Conservation (phyloP, 495 filamentous ascomycete species). For the Penicillium nucicola region DNA sequence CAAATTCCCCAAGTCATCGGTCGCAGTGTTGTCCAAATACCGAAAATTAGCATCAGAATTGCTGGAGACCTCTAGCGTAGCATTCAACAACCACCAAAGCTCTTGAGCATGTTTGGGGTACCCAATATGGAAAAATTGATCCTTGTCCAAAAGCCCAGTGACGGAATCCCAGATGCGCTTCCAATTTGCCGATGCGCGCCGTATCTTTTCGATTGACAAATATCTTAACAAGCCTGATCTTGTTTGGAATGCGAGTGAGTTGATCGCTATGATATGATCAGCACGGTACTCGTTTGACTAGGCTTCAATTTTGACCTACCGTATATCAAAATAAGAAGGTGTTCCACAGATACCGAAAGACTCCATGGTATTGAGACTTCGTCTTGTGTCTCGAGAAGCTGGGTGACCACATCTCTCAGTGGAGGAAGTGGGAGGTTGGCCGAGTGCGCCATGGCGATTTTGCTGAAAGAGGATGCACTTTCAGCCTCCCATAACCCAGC, state of each 20-base stretch:
- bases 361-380: slow-evolving; percentile 19
- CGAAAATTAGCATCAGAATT: slow-evolving; percentile 13
- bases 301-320: slow-evolving; percentile 17
- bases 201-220: slow-evolving; percentile 26
- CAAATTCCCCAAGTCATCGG: slow-evolving; percentile 35
- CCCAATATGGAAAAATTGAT: slow-evolving; percentile 26
- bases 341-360: slow-evolving; percentile 28
- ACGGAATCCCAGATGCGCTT: slow-evolving; percentile 32
- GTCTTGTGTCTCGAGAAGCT: slow-evolving; percentile 21
- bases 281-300: neutral
- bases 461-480: slow-evolving; percentile 24
- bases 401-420: slow-evolving; percentile 22
- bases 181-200: slow-evolving; percentile 33
- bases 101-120: slow-evolving; percentile 42
- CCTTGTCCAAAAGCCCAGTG: slow-evolving; percentile 12
- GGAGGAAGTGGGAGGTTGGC: slow-evolving; percentile 18
- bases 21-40: slow-evolving; percentile 33
- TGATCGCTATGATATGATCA: slow-evolving; percentile 23
- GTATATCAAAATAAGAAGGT: slow-evolving; percentile 37
- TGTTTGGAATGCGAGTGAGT: slow-evolving; percentile 30
- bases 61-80: slow-evolving; percentile 22
- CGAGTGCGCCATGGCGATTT: slow-evolving; percentile 12
- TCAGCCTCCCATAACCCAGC: slow-evolving; percentile 38
- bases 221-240: slow-evolving; percentile 28
- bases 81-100: slow-evolving; percentile 36